Base-by-base conservation (phyloP, 1,284 basidiomycete species). In the Cryptococcus jaspeensis region DNA sequence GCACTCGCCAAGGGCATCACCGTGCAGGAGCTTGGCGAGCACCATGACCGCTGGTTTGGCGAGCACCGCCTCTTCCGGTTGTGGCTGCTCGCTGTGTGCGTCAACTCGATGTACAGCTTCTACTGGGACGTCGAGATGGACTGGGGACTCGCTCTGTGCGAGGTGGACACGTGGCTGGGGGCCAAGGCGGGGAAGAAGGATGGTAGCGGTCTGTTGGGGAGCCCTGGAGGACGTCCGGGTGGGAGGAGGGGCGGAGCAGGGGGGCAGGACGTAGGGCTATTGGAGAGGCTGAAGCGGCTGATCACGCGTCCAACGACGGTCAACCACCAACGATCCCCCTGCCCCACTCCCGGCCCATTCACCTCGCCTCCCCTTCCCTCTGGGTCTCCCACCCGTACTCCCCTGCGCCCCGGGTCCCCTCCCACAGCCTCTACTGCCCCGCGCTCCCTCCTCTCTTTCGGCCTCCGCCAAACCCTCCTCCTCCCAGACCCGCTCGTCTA, bases 41-140 rank as follows among this genome's bases (percentile, higher is more conserved):
- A 75, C 15, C 80, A 66, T 20, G 67, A 82, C 58, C 75, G 83
- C 35, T 90, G 89, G 89, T 85, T 86, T 67, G 86, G 86, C 50
- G 86, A 90, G 67, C 85, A 88, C 70, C 82, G 82, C 1, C 77
- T 93, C 18, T 94, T 94, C 78, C 83, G 87, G 54, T 77, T 95
- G 52, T 95, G 93, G 96, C 76, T 97, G 15, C 76, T 94, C 23
- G 84, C 88, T 12, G 93, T 92, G 25, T 82, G 84, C 15, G 76
- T 96, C 66, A 99, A 99, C 76, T 95, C 93, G 1, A 76, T 91
- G 44, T 99, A 92, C 78, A 95, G 92, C 6, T 98, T 96, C 76
- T 99, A 92, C 90, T 99, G 96, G 96, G 96, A 99, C 76, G 84
- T 99, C 36, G 92, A 90, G 45, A 92, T 97, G 72, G 96, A 99